Evolutionary conservation across 495 filamentous ascomycete genomes (phyloP).

Genomic region (Wilcoxina mikolae): DNA sequence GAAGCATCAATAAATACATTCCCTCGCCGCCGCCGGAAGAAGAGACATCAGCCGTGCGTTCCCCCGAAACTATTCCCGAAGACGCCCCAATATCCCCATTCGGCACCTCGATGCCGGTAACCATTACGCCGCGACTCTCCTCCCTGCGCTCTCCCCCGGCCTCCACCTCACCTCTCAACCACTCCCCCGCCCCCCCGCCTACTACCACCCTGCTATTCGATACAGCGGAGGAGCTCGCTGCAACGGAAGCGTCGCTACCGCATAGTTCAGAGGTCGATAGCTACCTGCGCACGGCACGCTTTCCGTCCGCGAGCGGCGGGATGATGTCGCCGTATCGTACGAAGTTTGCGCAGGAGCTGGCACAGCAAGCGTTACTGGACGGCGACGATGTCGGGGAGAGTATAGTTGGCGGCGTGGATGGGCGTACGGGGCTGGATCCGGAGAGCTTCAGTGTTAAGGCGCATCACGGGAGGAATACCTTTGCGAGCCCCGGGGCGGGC

Average conservation of each 20-base stretch:
- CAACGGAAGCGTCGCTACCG: neutral
- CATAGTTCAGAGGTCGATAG: slow-evolving; percentile 17
- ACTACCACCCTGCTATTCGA: slow-evolving; percentile 1
- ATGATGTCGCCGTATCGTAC: slow-evolving; percentile 17
- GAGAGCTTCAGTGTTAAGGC: slow-evolving; percentile 16
- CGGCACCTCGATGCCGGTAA: slow-evolving; percentile 22
- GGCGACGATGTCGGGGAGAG: slow-evolving; percentile 17
- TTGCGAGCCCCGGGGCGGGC: neutral
- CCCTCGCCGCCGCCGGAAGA: slow-evolving; percentile 17
- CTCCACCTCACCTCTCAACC: slow-evolving; percentile 16
- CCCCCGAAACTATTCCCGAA: slow-evolving; percentile 14
- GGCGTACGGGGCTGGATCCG: slow-evolving; percentile 26
- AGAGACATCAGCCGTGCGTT: slow-evolving; percentile 9
- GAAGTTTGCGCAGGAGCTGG: slow-evolving; percentile 22
- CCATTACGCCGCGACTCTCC: slow-evolving; percentile 20
- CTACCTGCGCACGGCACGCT: slow-evolving; percentile 22
- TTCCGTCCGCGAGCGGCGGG: slow-evolving; percentile 16
- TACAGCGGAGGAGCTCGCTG: neutral
- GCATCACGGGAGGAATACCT: neutral
- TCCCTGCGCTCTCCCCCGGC: slow-evolving; percentile 13
- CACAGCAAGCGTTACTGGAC: slow-evolving; percentile 15
- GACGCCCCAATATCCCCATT: slow-evolving; percentile 2
- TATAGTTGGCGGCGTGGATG: slow-evolving; percentile 26
- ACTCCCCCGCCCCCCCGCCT: slow-evolving; percentile 1
- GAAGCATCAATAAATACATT: slow-evolving; percentile 26